phyloP scores from a whole-genome alignment of 2,329 filamentous ascomycete species.

The Scytalidium lignicola region DNA sequence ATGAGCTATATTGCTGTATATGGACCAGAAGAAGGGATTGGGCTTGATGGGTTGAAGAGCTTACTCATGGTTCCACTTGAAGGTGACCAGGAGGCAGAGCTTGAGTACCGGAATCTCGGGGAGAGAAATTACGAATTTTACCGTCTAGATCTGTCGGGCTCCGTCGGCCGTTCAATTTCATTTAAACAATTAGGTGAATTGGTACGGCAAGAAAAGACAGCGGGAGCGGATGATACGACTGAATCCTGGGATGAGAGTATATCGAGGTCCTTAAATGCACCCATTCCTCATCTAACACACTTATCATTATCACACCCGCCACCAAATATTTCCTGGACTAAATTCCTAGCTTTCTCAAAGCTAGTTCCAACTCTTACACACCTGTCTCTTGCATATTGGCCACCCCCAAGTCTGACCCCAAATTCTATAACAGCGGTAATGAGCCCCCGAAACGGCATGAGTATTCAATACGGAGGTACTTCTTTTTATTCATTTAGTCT shows the following conservation, averaged over 20 bases:
- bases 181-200: constrained; percentile 48
- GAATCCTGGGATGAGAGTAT: constrained; percentile 23
- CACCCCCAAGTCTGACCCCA: constrained; percentile 52
- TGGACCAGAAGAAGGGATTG: constrained; percentile 40
- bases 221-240: constrained; percentile 2
- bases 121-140: constrained; percentile 41
- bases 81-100: constrained; percentile 17
- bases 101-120: constrained; percentile 1
- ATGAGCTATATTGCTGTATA: constrained; percentile 44
- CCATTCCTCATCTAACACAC: constrained; percentile 53
- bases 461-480: constrained; percentile 49
- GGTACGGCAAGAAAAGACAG: constrained; percentile 25
- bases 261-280: constrained; percentile 13
- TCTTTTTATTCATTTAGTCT: constrained; percentile 52
- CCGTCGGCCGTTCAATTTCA: constrained; percentile 44
- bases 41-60: constrained; percentile 43
- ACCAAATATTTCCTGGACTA: constrained; percentile 48
- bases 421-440: constrained; percentile 46
- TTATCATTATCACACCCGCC: constrained; percentile 47
- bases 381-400: constrained; percentile 58
- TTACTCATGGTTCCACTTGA: constrained; percentile 36
- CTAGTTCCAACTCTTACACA: constrained; percentile 53
- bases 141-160: constrained; percentile 49
- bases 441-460: constrained; percentile 34
- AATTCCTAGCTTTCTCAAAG: constrained; percentile 48